Evolutionary conservation across 345 rosid genomes (phyloP).

Genomic region (Geranium rotundifolium): DNA sequence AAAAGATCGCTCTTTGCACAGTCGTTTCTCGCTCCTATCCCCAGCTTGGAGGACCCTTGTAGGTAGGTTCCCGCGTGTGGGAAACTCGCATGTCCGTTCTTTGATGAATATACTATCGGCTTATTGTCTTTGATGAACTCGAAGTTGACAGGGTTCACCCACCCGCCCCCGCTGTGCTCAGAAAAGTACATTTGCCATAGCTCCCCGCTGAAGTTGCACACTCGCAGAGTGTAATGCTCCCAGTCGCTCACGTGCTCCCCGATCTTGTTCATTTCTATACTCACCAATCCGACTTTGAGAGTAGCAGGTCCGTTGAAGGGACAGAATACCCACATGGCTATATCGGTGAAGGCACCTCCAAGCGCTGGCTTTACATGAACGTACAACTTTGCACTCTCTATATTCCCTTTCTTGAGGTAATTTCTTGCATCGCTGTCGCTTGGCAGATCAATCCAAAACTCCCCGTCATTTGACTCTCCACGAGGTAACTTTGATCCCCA

Average conservation of each 20-base stretch:
- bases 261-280: conserved; percentile 47
- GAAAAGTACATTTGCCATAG: conserved; percentile 70
- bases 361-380: conserved; percentile 79
- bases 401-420: conserved; percentile 39
- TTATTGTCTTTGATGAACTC: conserved; percentile 58
- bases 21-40: conserved; percentile 71
- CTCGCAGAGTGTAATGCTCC: conserved; percentile 83
- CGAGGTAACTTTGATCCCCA: conserved; percentile 57
- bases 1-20: conserved; percentile 40
- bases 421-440: conserved; percentile 36
- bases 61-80: conserved; percentile 71
- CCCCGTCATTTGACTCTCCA: conserved; percentile 61
- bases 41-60: conserved; percentile 69
- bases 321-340: conserved; percentile 85
- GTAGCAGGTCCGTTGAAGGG: conserved; percentile 89
- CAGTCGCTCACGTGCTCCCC: conserved; percentile 87
- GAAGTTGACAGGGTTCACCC: conserved; percentile 55
- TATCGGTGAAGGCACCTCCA: conserved; percentile 86
- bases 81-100: conserved; percentile 78
- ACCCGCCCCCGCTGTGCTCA: conserved; percentile 80
- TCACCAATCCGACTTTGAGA: conserved; percentile 65
- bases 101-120: conserved; percentile 67
- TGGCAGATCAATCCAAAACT: conserved; percentile 78
- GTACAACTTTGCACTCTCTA: conserved; percentile 71
- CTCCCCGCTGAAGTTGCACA: conserved; percentile 81